Evolutionary conservation across 805 yeast genomes (phyloP).

Genomic region (Wickerhamomyces hampshirensis): DNA sequence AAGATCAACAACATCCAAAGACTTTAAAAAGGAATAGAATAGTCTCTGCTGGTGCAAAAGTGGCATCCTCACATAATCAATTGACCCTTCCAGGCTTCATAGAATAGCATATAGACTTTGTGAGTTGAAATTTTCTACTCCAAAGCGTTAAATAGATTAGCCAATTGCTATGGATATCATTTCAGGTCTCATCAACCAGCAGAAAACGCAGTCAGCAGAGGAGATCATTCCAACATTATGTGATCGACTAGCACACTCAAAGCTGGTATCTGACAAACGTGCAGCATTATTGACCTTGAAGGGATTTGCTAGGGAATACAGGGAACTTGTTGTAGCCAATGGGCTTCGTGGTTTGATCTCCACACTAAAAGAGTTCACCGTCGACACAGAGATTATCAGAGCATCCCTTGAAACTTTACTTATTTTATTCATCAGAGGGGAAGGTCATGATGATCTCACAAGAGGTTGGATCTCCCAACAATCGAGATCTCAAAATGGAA

Average conservation of each 20-base stretch:
- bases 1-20: no score
- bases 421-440: constrained; percentile 72
- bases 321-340: constrained; percentile 87
- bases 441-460: constrained; percentile 57
- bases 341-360: constrained; percentile 72
- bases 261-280: constrained; percentile 75
- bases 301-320: constrained; percentile 79
- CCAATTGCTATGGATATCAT: constrained; percentile 37
- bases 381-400: constrained; percentile 68
- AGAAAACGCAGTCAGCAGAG: constrained; percentile 57
- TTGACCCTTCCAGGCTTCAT: no score
- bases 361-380: constrained; percentile 58
- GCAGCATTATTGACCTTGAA: constrained; percentile 89
- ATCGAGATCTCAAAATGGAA: constrained; percentile 69
- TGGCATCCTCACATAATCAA: no score
- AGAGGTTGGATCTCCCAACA: constrained; percentile 72
- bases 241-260: constrained; percentile 81
- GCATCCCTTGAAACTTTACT: constrained; percentile 83
- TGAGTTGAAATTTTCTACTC: no score
- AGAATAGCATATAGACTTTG: no score
- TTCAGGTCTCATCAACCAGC: constrained; percentile 39
- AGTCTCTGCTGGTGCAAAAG: no score
- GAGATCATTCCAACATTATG: constrained; percentile 87
- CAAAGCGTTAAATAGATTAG: no score
- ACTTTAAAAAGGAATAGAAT: no score